These are phyloP conservation scores for Torulaspora microellipsoides DNA, from an alignment of 805 yeast species.

Conservation along the genomic window DNA sequence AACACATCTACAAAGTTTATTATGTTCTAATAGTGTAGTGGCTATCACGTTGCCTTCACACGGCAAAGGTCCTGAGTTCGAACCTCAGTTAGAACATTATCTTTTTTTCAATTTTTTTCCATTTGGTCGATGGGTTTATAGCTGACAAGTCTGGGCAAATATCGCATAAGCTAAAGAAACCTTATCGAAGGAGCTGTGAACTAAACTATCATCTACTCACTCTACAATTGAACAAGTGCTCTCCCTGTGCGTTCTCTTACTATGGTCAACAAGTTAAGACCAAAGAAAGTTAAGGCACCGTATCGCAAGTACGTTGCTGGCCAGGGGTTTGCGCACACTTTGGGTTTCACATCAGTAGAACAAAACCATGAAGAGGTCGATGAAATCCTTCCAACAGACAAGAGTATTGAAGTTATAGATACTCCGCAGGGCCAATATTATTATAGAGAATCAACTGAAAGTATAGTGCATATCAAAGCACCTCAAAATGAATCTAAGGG, in stretches of 20 bases:
- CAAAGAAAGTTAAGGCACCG: conserved; percentile 76
- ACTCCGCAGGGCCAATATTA: conserved; percentile 20
- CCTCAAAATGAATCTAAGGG: conserved; percentile 6
- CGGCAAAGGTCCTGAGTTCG: conserved; percentile 41
- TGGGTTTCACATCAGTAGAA: conserved; percentile 39
- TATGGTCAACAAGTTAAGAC: conserved; percentile 86
- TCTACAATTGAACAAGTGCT: no score
- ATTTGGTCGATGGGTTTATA: neutral
- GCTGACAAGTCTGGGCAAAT: no score
- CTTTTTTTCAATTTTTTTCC: conserved; percentile 6
- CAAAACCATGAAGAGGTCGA: conserved; percentile 19
- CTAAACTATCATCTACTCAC: no score
- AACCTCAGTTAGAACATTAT: conserved; percentile 36
- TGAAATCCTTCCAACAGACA: conserved; percentile 4
- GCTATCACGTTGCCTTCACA: conserved; percentile 40
- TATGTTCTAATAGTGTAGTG: conserved; percentile 37
- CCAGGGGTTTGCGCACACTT: conserved; percentile 31
- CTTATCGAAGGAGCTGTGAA: no score
- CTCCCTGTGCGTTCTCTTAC: neutral
- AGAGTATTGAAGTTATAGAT: conserved; percentile 7
- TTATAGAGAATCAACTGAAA: conserved; percentile 16
- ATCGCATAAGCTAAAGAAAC: no score
- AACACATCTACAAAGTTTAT: neutral
- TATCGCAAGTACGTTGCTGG: conserved; percentile 67
- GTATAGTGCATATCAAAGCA: conserved; percentile 14